A percentile compares a stretch with the other conserved stretches of the same genome.
These are phyloP conservation scores for Saccharomyces hybrid DNA, from an alignment of 1,139 yeast genomes.

Conservation along the genomic window DNA sequence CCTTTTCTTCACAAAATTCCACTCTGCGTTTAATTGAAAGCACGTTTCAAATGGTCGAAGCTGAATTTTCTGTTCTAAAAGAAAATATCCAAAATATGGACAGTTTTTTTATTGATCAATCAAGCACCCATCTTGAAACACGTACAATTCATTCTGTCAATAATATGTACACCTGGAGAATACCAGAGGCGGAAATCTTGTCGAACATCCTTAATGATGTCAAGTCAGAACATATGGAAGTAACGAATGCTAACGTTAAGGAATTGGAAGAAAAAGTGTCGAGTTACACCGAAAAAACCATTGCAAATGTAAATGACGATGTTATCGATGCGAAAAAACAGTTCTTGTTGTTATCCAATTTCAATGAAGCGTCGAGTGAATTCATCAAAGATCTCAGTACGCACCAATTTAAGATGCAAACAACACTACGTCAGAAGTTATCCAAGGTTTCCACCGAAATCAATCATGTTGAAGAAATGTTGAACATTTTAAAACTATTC, in stretches of 20 bases:
- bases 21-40: constrained; percentile 33
- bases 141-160: constrained; percentile 18
- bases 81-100: constrained; percentile 32
- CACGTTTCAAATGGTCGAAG: constrained; percentile 35
- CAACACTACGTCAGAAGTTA: constrained; percentile 19
- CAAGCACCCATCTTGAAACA: constrained; percentile 13
- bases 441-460: constrained; percentile 9
- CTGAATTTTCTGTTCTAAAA: constrained; percentile 36
- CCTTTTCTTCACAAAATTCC: constrained; percentile 18
- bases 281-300: not conserved
- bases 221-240: not conserved
- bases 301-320: constrained; percentile 4
- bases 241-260: not conserved
- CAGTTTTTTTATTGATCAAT: constrained; percentile 34
- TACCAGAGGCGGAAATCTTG: constrained; percentile 33
- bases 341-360: constrained; percentile 10
- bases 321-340: constrained; percentile 10
- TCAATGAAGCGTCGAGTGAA: constrained; percentile 8
- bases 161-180: constrained; percentile 37
- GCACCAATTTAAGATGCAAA: constrained; percentile 20
- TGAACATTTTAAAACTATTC: constrained; percentile 20
- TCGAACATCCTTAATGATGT: constrained; percentile 16
- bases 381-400: constrained; percentile 14
- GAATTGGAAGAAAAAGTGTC: constrained; percentile 4
- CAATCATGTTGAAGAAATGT: constrained; percentile 10